Percentiles rank a stretch among this genome's conserved stretches.
Conservation (phyloP, 371 early-diverging fungal genomes). For the Mucor velutinosus region DNA sequence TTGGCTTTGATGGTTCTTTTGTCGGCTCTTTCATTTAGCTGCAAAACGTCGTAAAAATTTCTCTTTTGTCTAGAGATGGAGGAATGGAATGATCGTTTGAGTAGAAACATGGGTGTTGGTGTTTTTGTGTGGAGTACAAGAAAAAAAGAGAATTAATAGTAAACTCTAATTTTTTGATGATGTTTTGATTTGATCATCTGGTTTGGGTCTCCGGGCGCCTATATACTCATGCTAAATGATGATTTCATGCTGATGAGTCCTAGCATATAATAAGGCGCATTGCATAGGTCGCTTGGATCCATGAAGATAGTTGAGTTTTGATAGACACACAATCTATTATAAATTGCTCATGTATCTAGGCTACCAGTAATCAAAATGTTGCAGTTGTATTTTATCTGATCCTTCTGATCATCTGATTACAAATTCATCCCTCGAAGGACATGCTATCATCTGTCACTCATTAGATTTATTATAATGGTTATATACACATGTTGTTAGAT, state of each 20-base stretch:
- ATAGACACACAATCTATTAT: too few relatives aligned
- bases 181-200: background rate
- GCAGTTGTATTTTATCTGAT: background rate
- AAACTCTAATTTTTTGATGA: background rate
- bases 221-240: background rate
- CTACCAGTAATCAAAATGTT: too few relatives aligned
- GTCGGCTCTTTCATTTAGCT: conserved; percentile 55
- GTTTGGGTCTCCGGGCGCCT: background rate
- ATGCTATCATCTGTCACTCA: background rate
- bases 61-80: conserved; percentile 14
- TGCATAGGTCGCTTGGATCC: background rate
- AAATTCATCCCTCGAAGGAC: background rate
- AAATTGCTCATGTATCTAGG: too few relatives aligned
- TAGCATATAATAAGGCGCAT: too few relatives aligned
- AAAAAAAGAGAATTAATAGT: background rate
- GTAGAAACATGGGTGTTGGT: background rate
- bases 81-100: conserved; percentile 31
- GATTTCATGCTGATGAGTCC: background rate
- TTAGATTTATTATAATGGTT: background rate
- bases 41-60: conserved; percentile 62
- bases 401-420: background rate
- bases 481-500: background rate
- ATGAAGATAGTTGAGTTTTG: too few relatives aligned
- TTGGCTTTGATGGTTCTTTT: conserved; percentile 72
- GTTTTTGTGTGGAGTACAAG: background rate